Evolutionary conservation across 352 stramenopile genomes (phyloP), one percentile per base, ranked within the genome.

Genomic region (Phytopythium chamaehyphon): DNA sequence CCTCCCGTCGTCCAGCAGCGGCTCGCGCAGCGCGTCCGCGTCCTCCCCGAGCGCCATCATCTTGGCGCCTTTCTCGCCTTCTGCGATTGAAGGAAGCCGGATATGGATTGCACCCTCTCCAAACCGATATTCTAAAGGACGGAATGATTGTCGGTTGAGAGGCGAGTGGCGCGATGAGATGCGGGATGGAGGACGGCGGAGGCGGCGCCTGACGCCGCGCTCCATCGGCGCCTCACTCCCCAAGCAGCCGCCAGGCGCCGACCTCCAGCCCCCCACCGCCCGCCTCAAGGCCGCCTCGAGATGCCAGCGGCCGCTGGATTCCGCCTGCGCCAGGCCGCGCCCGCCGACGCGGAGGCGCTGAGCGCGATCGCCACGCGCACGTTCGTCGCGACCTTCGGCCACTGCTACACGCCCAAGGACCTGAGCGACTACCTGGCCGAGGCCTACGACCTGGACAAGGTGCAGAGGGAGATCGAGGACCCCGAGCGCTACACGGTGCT

Each of bases 21-120:
- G 61, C 50, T 69, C 58, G 7, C 55, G 50, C 64, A 73, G 62
- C 21, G 35, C 47, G 44, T 57, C 55, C 26, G 42, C 36, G 42
- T 71, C 62, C n/a, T 76, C 64, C 16, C 55, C 67, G 46, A 77
- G 71, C 19, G 64, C 64, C 68, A 77, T 77, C 68, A 77, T 76
- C 43, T 16, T 37, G 3, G 37, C n/a, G n/a, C 37, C 37, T 42
- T 42, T 21, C 37, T 42, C 18, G 10, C 14, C 37, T 42, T 12
- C 15, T 22, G n/a, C 15, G 6, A 21, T n/a, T 22, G 37, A 21
- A 42, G 18, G 14, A 42, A 14, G 18, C 6, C 15, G 18, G 37
- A 42, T 42, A 9, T 14, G 18, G 18, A 42, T 42, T n/a, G 15
- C 15, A 22, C 37, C 15, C 37, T 42, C 15, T 42, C 37, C 18